Evolutionary conservation across 768 basidiomycete genomes (phyloP).

Genomic region (Lactifluus echinatus): DNA sequence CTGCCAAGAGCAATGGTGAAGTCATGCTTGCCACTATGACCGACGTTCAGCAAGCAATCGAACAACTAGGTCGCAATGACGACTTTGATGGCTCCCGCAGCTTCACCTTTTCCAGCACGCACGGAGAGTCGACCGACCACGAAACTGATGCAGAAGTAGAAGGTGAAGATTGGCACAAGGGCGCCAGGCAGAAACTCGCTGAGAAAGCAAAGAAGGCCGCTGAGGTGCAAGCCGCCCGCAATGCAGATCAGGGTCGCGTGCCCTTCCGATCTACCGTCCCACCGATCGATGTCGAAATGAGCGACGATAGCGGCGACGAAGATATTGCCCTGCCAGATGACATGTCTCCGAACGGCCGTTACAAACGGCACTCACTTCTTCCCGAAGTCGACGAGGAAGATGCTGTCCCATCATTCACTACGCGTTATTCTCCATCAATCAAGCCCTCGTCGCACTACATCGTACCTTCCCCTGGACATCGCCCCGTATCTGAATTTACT

Average conservation of each 20-base stretch:
- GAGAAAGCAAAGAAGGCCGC: conserved; percentile 57
- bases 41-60: conserved; percentile 85
- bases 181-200: conserved; percentile 56
- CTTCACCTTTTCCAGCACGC: conserved; percentile 70
- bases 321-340: conserved; percentile 27
- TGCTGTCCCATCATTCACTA: neutral
- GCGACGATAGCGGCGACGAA: conserved; percentile 75
- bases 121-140: conserved; percentile 38
- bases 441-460: conserved; percentile 28
- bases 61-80: conserved; percentile 62
- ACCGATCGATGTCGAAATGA: conserved; percentile 67
- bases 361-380: conserved; percentile 43
- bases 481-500: neutral
- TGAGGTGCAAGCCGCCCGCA: conserved; percentile 45
- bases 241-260: conserved; percentile 32
- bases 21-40: conserved; percentile 85
- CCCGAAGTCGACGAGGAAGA: conserved; percentile 64
- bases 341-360: neutral
- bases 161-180: conserved; percentile 57
- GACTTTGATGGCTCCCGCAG: conserved; percentile 51
- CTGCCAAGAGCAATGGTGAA: conserved; percentile 31
- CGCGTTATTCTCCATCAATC: conserved; percentile 15
- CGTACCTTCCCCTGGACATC: conserved; percentile 24
- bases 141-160: conserved; percentile 43
- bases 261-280: conserved; percentile 35